Evolutionary conservation across 331 rosid species (phyloP), one percentile per base, ranked within the genome.

Genomic region (Pyrus hybrid): DNA sequence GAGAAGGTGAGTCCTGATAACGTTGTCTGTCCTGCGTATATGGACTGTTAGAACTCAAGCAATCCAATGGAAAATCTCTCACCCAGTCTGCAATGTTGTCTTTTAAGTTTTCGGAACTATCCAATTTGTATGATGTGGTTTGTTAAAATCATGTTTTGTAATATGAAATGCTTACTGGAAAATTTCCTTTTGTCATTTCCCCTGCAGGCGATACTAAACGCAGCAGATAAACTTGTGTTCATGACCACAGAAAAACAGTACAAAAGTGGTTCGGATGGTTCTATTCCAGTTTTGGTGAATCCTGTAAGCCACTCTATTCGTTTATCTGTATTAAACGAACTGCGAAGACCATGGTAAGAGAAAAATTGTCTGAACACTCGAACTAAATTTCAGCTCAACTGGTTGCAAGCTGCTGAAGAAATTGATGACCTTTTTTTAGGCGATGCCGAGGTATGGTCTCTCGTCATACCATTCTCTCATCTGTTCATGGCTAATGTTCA

Each of bases 371-470:
- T 68, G 56, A 67, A 80, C 47, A 14, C 68, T 16, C 8, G 20
- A 79, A 56, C 35, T 71, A 51, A 76, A 17, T 86, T 86, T 57
- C 82, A 91, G 98, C 82, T 88, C 63, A 87, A 88, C 85, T 91
- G 97, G 98, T 35, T 93, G 88, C 85, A 76, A 70, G 80, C 86
- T 66, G 98, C 98, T 18, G 98, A 93, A 84, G 93, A 89, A 87
- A 86, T 93, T 72, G 98, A 93, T 33, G 98, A 93, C 76, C 77
- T 89, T 75, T 93, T 87, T 84, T 77, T 91, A 74, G 98, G 95
- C 14, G 98, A 93, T 77, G 98, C 98, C 0, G 97, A 93, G 97
- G 98, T 93, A 78, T 53, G 78, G 45, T 72, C 30, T 26, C 37
- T 26, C 6, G 0, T 28, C 6, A 37, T 61, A 25, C 22, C 32